Percentiles rank a stretch among this genome's conserved stretches.
phyloP scores from a whole-genome alignment of 1,284 basidiomycete genomes.

The Neolentinus lepideus region DNA sequence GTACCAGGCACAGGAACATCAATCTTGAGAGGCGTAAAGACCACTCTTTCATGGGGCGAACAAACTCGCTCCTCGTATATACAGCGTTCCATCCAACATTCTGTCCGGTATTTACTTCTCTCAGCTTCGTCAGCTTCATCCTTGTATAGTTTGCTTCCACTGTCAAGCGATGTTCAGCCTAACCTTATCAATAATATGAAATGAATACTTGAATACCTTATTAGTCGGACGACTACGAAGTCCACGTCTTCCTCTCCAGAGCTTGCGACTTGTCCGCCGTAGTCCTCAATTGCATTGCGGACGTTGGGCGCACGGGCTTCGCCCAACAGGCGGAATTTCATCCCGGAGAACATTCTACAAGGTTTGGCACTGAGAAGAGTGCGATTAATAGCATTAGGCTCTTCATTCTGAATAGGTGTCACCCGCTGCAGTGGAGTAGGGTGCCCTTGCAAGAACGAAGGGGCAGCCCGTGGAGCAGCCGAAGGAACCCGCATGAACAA shows the following conservation, averaged over 20 bases:
- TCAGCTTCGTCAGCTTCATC: conserved; percentile 38
- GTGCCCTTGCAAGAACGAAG: not conserved
- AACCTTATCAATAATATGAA: not conserved
- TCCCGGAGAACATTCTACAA: conserved; percentile 38
- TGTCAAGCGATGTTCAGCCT: conserved; percentile 15
- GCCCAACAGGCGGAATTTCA: conserved; percentile 50
- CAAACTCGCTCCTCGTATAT: conserved; percentile 62
- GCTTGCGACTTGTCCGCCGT: conserved; percentile 43
- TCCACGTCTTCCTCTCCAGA: conserved; percentile 45
- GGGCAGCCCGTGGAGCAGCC: not conserved
- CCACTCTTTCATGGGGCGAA: conserved; percentile 47
- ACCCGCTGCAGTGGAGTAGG: conserved; percentile 1
- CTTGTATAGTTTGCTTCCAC: conserved; percentile 55
- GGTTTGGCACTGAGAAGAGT: not conserved
- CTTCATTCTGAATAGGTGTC: conserved; percentile 5
- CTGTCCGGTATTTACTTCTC: conserved; percentile 59
- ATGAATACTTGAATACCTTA: conserved; percentile 40
- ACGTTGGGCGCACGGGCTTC: conserved; percentile 55
- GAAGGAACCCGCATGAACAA: conserved; percentile 1
- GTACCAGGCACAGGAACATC: conserved; percentile 43
- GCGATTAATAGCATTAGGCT: too few relatives aligned
- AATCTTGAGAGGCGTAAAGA: conserved; percentile 54
- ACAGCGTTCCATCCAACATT: conserved; percentile 79
- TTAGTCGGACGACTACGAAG: conserved; percentile 62
- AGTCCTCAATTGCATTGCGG: conserved; percentile 45